A percentile compares a stretch with the other conserved stretches of the same genome.
phyloP scores from a whole-genome alignment of 345 rosid species.

The sweet orange (Citrus sinensis) region DNA sequence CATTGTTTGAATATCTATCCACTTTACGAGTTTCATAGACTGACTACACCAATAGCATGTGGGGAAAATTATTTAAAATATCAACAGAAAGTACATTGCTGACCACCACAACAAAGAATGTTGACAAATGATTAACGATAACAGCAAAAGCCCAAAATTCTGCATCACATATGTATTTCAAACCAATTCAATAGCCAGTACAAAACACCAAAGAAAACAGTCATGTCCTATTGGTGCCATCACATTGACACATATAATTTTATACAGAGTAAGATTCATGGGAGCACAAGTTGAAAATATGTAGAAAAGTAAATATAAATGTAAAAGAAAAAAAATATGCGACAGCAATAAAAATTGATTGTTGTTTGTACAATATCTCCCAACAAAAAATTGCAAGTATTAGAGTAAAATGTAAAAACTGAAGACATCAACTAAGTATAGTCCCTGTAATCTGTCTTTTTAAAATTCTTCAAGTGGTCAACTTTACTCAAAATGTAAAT shows the following conservation, averaged over 20 bases:
- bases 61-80: conserved; percentile 1
- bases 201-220: background rate
- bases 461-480: background rate
- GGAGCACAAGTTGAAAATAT: background rate
- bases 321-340: background rate
- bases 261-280: background rate
- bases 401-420: background rate
- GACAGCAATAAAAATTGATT: background rate
- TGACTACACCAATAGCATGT: background rate
- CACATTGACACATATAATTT: background rate
- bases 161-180: background rate
- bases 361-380: background rate
- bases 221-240: background rate
- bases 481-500: conserved; percentile 3
- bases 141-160: background rate
- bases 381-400: background rate
- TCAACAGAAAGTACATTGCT: background rate
- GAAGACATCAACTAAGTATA: background rate
- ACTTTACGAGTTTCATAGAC: background rate
- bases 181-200: background rate
- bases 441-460: background rate
- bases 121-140: background rate
- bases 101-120: background rate
- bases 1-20: background rate
- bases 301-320: background rate